Evolutionary conservation across 352 stramenopile species (phyloP).

Genomic region (Phytophthora cactorum): DNA sequence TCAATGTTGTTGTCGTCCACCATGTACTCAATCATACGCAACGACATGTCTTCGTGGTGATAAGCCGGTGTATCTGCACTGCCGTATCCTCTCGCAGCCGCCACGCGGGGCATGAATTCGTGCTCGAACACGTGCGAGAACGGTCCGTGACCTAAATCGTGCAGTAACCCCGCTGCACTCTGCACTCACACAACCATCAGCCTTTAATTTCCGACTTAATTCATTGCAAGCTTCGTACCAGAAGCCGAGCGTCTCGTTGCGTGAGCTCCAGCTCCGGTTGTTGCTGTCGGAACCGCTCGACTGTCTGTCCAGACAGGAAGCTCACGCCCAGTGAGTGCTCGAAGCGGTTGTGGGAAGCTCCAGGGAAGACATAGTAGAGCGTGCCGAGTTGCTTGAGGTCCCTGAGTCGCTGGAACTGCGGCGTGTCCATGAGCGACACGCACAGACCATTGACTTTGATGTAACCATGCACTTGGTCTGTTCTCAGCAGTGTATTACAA

Average conservation of each 20-base stretch:
- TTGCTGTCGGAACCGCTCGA: slow-evolving; percentile 78
- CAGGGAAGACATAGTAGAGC: slow-evolving; percentile 88
- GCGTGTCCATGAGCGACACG: slow-evolving; percentile 91
- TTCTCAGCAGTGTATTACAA: slow-evolving; percentile 11
- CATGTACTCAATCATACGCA: slow-evolving; percentile 82
- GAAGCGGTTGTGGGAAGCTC: slow-evolving; percentile 94
- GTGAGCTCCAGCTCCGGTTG: slow-evolving; percentile 93
- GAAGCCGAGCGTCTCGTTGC: slow-evolving; percentile 73
- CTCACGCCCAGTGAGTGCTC: slow-evolving; percentile 96
- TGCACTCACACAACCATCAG: slow-evolving; percentile 20
- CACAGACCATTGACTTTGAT: slow-evolving; percentile 82
- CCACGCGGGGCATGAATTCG: slow-evolving; percentile 83
- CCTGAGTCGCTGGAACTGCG: slow-evolving; percentile 95
- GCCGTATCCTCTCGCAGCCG: slow-evolving; percentile 37
- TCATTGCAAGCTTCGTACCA: slow-evolving; percentile 38
- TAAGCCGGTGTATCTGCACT: slow-evolving; percentile 42
- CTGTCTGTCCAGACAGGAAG: slow-evolving; percentile 91
- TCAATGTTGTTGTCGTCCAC: slow-evolving; percentile 86
- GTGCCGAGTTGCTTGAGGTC: slow-evolving; percentile 95
- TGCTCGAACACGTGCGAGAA: slow-evolving; percentile 97
- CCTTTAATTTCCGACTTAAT: not conserved
- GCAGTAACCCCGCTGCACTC: slow-evolving; percentile 80
- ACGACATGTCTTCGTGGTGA: slow-evolving; percentile 86
- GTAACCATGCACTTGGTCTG: slow-evolving; percentile 85
- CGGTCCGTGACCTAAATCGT: slow-evolving; percentile 94